Base-by-base conservation (phyloP, 495 filamentous ascomycete species). In the Penicillium cinerascens region DNA sequence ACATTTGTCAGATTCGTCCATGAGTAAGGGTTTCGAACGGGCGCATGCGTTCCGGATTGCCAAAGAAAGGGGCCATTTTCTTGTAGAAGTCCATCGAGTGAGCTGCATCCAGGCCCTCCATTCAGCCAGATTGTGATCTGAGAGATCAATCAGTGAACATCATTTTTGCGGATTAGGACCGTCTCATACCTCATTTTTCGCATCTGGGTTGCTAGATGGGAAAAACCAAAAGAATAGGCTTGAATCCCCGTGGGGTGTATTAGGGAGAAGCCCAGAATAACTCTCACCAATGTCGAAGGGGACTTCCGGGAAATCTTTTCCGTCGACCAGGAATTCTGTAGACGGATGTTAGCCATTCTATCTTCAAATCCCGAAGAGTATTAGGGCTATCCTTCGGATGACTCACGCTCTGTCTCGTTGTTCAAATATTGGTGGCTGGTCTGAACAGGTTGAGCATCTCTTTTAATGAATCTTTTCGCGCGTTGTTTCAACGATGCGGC, bases 201-300 rank as follows among this genome's bases (percentile, higher is more conserved):
- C 72, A 4, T 58, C 59, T 4, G 75, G 72, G 38, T 86, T 84
- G 4, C 66, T 66, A 0, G 84, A 80, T 0, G 84, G 86, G 54
- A 87, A 89, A 68, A 85, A 89, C 87, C 88, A 92, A 62, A 88
- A 92, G 57, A 80, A 90, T n/a, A 91, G 67, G 42, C 77, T 76
- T 1, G 71, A 71, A 22, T 80, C 71, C 1, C 73, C 62, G 33
- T 76, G 58, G 4, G 68, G 67, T 3, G 78, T 81, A 51, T 90
- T 89, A n/a, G 87, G 79, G 6, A 92, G 64, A n/a, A 85, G 75
- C 16, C 87, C 87, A 22, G 87, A 82, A 56, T 91, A 91, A 0
- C 80, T 85, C 62, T 91, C 87, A 36, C 88, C 87, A 59, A 88
- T 81, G 54, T 91, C 82, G 51, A 89, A 91, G 51, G 82, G 69